Evolutionary conservation across 2,329 filamentous ascomycete genomes (phyloP).

Genomic region (Diplocarpon rosae): DNA sequence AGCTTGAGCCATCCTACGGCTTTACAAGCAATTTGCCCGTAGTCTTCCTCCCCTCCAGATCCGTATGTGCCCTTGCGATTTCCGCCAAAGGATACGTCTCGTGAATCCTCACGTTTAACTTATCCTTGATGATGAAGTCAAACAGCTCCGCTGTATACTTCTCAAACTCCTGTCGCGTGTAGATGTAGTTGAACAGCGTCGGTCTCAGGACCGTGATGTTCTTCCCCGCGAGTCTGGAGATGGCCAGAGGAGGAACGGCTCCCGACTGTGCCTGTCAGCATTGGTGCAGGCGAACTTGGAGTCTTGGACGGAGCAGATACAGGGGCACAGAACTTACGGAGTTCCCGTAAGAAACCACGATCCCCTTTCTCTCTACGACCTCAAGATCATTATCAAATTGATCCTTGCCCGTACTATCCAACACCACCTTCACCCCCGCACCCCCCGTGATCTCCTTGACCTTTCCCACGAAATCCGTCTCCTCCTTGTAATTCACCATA

Average conservation of each 20-base stretch:
- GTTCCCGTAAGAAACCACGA: constrained; percentile 70
- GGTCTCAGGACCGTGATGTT: constrained; percentile 71
- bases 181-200: constrained; percentile 58
- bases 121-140: constrained; percentile 54
- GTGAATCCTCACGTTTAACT: constrained; percentile 64
- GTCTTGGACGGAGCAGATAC: not conserved
- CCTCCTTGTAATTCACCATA: constrained; percentile 56
- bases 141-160: constrained; percentile 64
- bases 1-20: constrained; percentile 31
- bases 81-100: constrained; percentile 68
- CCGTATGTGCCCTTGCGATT: constrained; percentile 58
- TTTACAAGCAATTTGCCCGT: constrained; percentile 74
- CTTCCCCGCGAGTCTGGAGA: constrained; percentile 53
- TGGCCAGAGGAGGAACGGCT: constrained; percentile 56
- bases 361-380: constrained; percentile 65
- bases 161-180: constrained; percentile 59
- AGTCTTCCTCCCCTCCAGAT: constrained; percentile 73
- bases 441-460: constrained; percentile 62
- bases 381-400: constrained; percentile 75
- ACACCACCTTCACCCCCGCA: constrained; percentile 65
- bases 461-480: constrained; percentile 44
- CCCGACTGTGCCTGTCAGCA: constrained; percentile 39
- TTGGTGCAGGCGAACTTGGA: not conserved
- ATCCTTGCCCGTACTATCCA: constrained; percentile 74
- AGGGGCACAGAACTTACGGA: constrained; percentile 39